Evolutionary conservation across 768 basidiomycete species (phyloP).

Genomic region (Cantharellus anzutake): DNA sequence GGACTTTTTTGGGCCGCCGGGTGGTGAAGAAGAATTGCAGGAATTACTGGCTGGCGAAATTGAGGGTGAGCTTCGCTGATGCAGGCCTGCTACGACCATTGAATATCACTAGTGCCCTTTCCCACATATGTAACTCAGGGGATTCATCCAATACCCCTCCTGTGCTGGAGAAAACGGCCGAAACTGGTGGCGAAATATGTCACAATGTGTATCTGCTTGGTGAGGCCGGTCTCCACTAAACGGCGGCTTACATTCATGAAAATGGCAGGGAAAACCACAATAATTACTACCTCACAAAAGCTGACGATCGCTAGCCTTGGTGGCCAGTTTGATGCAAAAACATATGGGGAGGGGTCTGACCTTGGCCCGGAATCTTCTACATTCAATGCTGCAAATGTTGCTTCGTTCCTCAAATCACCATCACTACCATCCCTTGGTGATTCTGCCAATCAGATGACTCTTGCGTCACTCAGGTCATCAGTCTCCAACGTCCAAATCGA

Average conservation of each 20-base stretch:
- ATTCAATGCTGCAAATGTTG: conserved; percentile 9
- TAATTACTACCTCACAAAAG: conserved; percentile 60
- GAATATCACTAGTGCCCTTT: conserved; percentile 40
- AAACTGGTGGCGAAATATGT: conserved; percentile 61
- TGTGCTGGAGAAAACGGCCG: conserved; percentile 56
- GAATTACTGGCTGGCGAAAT: conserved; percentile 48
- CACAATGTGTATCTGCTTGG: conserved; percentile 73
- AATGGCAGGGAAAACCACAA: conserved; percentile 53
- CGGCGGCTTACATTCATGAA: neutral
- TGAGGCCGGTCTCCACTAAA: conserved; percentile 20
- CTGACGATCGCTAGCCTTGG: conserved; percentile 62
- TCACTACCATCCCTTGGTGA: conserved; percentile 2
- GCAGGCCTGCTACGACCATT: neutral
- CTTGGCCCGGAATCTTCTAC: conserved; percentile 4
- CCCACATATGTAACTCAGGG: conserved; percentile 92
- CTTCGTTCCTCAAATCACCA: conserved; percentile 9
- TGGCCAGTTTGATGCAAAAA: conserved; percentile 44
- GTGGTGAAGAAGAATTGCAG: conserved; percentile 25
- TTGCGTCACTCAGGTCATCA: conserved; percentile 47
- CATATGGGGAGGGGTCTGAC: conserved; percentile 10
- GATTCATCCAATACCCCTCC: conserved; percentile 48
- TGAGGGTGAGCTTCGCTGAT: conserved; percentile 29
- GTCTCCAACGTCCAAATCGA: conserved; percentile 49
- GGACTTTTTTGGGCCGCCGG: conserved; percentile 60
- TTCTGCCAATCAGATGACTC: conserved; percentile 18